These are phyloP conservation scores for Sporothrix euskadiensis DNA, from an alignment of 2,329 filamentous ascomycete genomes.

Conservation along the genomic window DNA sequence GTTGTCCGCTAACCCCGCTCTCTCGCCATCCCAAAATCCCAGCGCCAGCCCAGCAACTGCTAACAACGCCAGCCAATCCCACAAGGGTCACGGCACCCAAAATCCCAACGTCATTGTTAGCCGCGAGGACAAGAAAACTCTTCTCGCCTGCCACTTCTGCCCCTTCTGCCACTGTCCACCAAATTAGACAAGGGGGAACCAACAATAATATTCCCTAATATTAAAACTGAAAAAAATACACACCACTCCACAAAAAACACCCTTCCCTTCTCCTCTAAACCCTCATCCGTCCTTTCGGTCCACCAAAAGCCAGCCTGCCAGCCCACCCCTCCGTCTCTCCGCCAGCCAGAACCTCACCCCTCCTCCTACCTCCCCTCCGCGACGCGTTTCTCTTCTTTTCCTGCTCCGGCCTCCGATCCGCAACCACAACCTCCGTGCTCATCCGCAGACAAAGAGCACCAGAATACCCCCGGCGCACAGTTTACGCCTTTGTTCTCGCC, in stretches of 20 bases:
- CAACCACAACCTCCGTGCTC: slow-evolving; percentile 15
- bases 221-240: slow-evolving; percentile 26
- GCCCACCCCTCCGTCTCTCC: slow-evolving; percentile 28
- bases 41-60: slow-evolving; percentile 14
- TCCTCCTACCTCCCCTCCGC: slow-evolving; percentile 38
- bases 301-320: slow-evolving; percentile 24
- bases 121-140: slow-evolving; percentile 27
- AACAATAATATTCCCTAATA: slow-evolving; percentile 20
- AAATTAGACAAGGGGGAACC: slow-evolving; percentile 21
- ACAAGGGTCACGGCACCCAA: slow-evolving; percentile 17
- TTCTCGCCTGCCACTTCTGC: slow-evolving; percentile 23
- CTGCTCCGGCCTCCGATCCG: slow-evolving; percentile 23
- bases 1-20: slow-evolving; percentile 31
- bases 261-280: slow-evolving; percentile 18
- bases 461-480: slow-evolving; percentile 18
- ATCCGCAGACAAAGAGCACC: not conserved
- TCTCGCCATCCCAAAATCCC: slow-evolving; percentile 20
- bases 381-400: slow-evolving; percentile 33
- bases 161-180: slow-evolving; percentile 16
- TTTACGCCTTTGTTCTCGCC: slow-evolving; percentile 14
- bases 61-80: slow-evolving; percentile 28
- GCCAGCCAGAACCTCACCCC: slow-evolving; percentile 32
- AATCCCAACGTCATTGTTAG: slow-evolving; percentile 33
- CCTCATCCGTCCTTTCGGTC: slow-evolving; percentile 25
- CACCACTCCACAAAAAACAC: slow-evolving; percentile 26